A percentile compares a stretch with the other conserved stretches of the same genome.
Conservation (phyloP, 2,329 filamentous ascomycete genomes). For the Dryadomyces quercivorus region DNA sequence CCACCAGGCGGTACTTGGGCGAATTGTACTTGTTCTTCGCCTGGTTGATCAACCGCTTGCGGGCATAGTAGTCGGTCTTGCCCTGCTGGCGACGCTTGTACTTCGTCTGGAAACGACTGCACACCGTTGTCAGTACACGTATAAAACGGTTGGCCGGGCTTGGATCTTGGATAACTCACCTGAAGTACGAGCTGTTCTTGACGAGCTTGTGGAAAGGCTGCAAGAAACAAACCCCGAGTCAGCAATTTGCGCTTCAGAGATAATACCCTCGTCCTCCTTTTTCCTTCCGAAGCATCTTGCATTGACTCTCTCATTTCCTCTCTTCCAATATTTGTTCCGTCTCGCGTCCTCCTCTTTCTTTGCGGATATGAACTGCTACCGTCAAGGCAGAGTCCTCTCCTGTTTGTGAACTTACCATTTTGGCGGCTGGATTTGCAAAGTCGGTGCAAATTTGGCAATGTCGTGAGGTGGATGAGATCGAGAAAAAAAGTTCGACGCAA, state of each 20-base stretch:
- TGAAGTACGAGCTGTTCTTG: constrained; percentile 99
- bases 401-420: constrained; percentile 51
- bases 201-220: constrained; percentile 88
- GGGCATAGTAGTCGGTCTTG: constrained; percentile 99
- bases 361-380: neutral
- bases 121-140: neutral
- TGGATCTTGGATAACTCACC: constrained; percentile 45
- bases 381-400: constrained; percentile 16
- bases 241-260: constrained; percentile 99
- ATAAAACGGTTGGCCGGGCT: neutral
- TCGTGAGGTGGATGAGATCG: constrained; percentile 19
- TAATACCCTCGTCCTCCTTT: constrained; percentile 28
- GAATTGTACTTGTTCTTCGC: constrained; percentile 99
- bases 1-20: constrained; percentile 98
- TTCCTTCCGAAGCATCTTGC: constrained; percentile 95
- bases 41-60: constrained; percentile 98
- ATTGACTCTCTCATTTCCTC: constrained; percentile 49
- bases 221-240: constrained; percentile 58
- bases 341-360: neutral
- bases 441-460: constrained; percentile 19
- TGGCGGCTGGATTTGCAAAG: constrained; percentile 43
- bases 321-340: constrained; percentile 9
- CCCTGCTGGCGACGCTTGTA: constrained; percentile 93
- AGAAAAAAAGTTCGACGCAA: constrained; percentile 15
- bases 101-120: constrained; percentile 98